Evolutionary conservation across 1,139 yeast genomes (phyloP).

Genomic region (Blastobotrys malaysiensis): DNA sequence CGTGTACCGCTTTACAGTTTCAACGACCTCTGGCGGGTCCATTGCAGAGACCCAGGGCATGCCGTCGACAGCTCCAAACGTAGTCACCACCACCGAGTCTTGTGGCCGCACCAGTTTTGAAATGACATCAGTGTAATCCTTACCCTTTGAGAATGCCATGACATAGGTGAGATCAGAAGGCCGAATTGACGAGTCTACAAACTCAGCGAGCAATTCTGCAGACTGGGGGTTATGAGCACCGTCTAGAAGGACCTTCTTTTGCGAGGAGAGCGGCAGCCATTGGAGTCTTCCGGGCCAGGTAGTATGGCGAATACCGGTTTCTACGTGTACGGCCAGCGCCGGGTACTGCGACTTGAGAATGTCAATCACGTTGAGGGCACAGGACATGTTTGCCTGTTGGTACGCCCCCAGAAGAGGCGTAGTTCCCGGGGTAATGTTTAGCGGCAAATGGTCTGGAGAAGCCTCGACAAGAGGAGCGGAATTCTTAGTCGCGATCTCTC

Average conservation of each 20-base stretch:
- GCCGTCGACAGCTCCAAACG: conserved; percentile 65
- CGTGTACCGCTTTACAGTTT: conserved; percentile 2
- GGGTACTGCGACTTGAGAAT: conserved; percentile 18
- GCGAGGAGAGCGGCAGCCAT: conserved; percentile 45
- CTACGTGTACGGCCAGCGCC: conserved; percentile 32
- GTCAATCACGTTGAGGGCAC: conserved; percentile 56
- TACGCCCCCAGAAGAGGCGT: conserved; percentile 68
- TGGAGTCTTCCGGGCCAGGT: conserved; percentile 41
- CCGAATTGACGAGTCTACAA: conserved; percentile 32
- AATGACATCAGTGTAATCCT: conserved; percentile 50
- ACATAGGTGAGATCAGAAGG: conserved; percentile 48
- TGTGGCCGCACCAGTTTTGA: conserved; percentile 42
- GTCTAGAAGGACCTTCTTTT: conserved; percentile 60
- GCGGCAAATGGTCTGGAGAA: conserved; percentile 10
- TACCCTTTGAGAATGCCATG: conserved; percentile 72
- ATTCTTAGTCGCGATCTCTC: conserved; percentile 22
- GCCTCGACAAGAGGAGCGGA: conserved; percentile 11
- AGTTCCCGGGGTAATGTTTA: conserved; percentile 20
- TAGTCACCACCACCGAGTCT: conserved; percentile 58
- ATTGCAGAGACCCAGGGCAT: conserved; percentile 83
- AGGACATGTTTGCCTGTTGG: conserved; percentile 62
- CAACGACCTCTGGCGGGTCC: conserved; percentile 9
- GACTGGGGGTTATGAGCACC: conserved; percentile 94
- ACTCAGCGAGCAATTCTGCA: conserved; percentile 57
- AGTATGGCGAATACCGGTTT: conserved; percentile 44